A percentile compares a stretch with the other conserved stretches of the same genome.
Evolutionary conservation across 2,329 filamentous ascomycete species (phyloP).

Genomic region (Phyllosticta ampelicida): DNA sequence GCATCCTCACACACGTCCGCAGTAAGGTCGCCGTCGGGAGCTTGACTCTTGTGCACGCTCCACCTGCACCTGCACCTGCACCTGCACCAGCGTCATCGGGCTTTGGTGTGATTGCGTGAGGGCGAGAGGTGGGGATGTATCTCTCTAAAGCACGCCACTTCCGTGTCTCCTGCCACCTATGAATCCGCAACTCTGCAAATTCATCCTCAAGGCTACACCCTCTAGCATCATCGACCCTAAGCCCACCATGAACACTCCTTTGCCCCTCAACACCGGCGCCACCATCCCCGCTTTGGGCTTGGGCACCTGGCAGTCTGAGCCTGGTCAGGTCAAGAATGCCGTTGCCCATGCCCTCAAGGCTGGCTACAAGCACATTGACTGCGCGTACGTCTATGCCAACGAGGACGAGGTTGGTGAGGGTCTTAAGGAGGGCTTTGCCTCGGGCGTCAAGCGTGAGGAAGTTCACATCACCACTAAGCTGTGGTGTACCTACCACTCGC

Average conservation of each 20-base stretch:
- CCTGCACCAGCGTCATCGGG: constrained; percentile 11
- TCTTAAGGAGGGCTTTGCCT: constrained; percentile 58
- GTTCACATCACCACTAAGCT: constrained; percentile 79
- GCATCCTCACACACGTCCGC: background rate
- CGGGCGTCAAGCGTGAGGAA: constrained; percentile 64
- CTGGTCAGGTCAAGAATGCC: constrained; percentile 38
- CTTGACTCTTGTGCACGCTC: background rate
- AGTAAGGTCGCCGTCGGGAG: background rate
- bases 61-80: too few relatives aligned
- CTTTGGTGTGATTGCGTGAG: constrained; percentile 4
- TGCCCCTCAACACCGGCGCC: constrained; percentile 31
- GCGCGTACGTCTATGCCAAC: constrained; percentile 68
- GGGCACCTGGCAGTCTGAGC: constrained; percentile 30
- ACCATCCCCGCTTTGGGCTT: constrained; percentile 29
- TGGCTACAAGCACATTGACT: constrained; percentile 52
- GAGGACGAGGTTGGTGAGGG: constrained; percentile 75
- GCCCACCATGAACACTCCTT: constrained; percentile 29
- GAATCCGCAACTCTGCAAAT: constrained; percentile 30
- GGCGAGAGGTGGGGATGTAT: background rate
- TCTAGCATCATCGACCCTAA: constrained; percentile 25
- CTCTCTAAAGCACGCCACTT: background rate
- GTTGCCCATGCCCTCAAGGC: constrained; percentile 37
- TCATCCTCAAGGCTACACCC: constrained; percentile 29
- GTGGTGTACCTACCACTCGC: constrained; percentile 68
- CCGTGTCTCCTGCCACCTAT: constrained; percentile 14